phyloP scores from a whole-genome alignment of 495 filamentous ascomycete genomes.

The Pyronema omphalodes region DNA sequence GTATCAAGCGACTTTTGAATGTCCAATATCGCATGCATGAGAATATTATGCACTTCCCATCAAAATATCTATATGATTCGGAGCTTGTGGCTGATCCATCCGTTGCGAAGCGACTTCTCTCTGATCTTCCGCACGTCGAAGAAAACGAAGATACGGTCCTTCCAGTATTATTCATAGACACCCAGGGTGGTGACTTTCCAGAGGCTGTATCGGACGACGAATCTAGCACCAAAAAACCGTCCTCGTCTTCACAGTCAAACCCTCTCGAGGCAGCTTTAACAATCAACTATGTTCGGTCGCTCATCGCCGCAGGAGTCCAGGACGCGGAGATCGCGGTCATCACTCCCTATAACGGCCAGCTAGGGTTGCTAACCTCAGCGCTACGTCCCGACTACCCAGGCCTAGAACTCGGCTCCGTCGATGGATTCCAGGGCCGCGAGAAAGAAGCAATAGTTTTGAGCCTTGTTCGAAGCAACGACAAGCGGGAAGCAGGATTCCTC shows the following conservation, averaged over 20 bases:
- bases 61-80: conserved; percentile 66
- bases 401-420: conserved; percentile 82
- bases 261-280: conserved; percentile 76
- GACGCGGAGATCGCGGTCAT: conserved; percentile 79
- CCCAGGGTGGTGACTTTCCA: conserved; percentile 80
- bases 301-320: conserved; percentile 61
- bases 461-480: conserved; percentile 72
- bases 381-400: conserved; percentile 65
- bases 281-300: conserved; percentile 46
- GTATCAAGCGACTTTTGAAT: conserved; percentile 86
- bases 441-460: conserved; percentile 90
- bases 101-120: conserved; percentile 57
- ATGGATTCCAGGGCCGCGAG: conserved; percentile 93
- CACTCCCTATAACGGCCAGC: conserved; percentile 91
- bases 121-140: conserved; percentile 59
- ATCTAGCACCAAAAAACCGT: conserved; percentile 27
- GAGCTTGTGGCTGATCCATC: conserved; percentile 59
- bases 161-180: conserved; percentile 86
- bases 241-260: conserved; percentile 85
- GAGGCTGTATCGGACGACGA: conserved; percentile 27
- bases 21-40: conserved; percentile 98
- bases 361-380: conserved; percentile 51
- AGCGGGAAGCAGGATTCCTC: conserved; percentile 80
- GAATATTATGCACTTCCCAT: conserved; percentile 86
- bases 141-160: conserved; percentile 77